A percentile compares a stretch with the other conserved stretches of the same genome.
phyloP scores from a whole-genome alignment of 768 basidiomycete genomes.

The Asterophora parasitica region DNA sequence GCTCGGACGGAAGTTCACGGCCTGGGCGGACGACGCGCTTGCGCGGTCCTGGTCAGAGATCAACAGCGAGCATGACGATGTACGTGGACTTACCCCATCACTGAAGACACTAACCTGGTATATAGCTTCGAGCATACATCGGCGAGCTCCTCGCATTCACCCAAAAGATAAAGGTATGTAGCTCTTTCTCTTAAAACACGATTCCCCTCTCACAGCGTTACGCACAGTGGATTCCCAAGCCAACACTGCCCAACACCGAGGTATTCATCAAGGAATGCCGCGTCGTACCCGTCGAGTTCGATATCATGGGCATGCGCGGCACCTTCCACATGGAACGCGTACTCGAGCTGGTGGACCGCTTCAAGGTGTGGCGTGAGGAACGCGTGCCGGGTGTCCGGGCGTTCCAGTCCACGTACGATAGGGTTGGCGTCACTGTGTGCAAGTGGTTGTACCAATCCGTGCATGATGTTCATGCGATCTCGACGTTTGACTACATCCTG shows the following conservation, averaged over 20 bases:
- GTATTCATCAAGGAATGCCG: slow-evolving; percentile 68
- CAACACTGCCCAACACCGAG: slow-evolving; percentile 56
- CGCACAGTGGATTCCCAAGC: slow-evolving; percentile 57
- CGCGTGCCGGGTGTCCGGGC: slow-evolving; percentile 72
- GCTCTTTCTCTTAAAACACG: not conserved
- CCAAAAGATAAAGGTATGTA: slow-evolving; percentile 62
- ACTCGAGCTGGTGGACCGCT: slow-evolving; percentile 52
- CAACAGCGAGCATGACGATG: slow-evolving; percentile 75
- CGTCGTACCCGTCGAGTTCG: slow-evolving; percentile 45
- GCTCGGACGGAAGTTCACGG: slow-evolving; percentile 72
- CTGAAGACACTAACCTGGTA: slow-evolving; percentile 1
- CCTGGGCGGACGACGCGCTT: slow-evolving; percentile 71
- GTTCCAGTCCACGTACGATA: slow-evolving; percentile 83
- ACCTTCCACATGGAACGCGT: slow-evolving; percentile 58
- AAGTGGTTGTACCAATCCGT: slow-evolving; percentile 74
- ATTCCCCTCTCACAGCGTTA: not conserved
- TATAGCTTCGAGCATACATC: slow-evolving; percentile 68
- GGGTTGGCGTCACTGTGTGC: slow-evolving; percentile 66
- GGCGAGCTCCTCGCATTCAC: slow-evolving; percentile 71
- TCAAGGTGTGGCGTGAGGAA: slow-evolving; percentile 66
- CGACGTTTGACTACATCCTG: slow-evolving; percentile 76
- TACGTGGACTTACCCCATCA: slow-evolving; percentile 28
- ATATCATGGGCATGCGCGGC: slow-evolving; percentile 74
- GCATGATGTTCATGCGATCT: slow-evolving; percentile 72
- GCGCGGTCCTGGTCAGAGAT: slow-evolving; percentile 69